Evolutionary conservation across 148 eudicot species (phyloP), one percentile per base, ranked within the genome.

Genomic region (Chenopodium quinoa): DNA sequence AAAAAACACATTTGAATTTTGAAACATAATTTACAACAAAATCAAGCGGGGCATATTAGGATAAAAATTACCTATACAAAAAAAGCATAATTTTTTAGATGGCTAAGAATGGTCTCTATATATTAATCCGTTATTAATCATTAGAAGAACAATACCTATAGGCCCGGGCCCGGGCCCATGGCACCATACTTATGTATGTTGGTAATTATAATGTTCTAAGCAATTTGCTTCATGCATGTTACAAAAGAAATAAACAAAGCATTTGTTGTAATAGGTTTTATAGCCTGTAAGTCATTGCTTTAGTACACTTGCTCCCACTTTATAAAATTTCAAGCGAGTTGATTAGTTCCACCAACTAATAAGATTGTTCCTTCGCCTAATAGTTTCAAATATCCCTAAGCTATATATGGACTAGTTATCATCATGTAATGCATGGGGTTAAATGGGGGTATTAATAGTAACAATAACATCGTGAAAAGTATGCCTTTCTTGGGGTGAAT

Each of bases 331-430:
- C 19, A 74, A 23, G 54, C 82, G 75, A 74, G 50, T 75, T 74
- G 66, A 81, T 81, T 71, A 31, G 31, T 65, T 37, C 52, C 52
- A 74, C 83, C 83, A 81, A 81, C 73, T 75, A 23, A 47, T 75
- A 23, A 47, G 22, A 56, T 56, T 19, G 17, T 56, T 13, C 62
- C 62, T 56, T 56, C 20, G 16, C 17, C 17, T 23, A 27, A 64
- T 58, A 48, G 44, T 27, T 75, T 74, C 31, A 1, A 66, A 12
- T 64, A 47, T 37, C 56, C 20, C 83, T 46, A 64, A 14, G 44
- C 63, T 27, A 4, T 3, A 54, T 9, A 4, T 16, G 17, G 62
- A 56, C 2, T 17, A 56, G 22, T 17, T 10, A 2, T 40, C 44
- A 40, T 40, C 44, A 40, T 40, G 44, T 6, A 40, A 40, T 40